These are phyloP conservation scores for Penicillium occitanis DNA, from an alignment of 2,329 filamentous ascomycete species.

Conservation along the genomic window DNA sequence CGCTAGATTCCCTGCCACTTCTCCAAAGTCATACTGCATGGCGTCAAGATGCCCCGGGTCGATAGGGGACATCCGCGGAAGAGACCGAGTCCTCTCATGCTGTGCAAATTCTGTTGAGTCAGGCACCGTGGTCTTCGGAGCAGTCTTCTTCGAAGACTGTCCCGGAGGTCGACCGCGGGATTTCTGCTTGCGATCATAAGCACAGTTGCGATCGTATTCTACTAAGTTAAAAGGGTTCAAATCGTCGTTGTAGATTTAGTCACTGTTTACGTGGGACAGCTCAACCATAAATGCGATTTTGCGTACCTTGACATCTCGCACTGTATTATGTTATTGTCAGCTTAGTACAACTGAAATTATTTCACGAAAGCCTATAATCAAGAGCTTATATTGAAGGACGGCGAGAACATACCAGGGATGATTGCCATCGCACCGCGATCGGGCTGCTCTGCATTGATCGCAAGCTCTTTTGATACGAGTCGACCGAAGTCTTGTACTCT, in stretches of 20 bases:
- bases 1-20: background rate
- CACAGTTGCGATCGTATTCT: constrained; percentile 7
- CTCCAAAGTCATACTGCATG: background rate
- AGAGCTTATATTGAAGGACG: background rate
- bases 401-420: background rate
- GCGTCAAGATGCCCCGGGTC: background rate
- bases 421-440: constrained; percentile 1
- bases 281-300: background rate
- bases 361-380: background rate
- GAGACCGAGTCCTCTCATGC: background rate
- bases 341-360: background rate
- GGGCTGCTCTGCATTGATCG: constrained; percentile 7
- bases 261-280: background rate
- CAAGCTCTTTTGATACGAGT: constrained; percentile 3
- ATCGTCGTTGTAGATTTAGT: background rate
- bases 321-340: background rate
- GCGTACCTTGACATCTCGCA: background rate
- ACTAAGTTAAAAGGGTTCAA: background rate
- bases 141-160: background rate
- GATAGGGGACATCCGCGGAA: background rate
- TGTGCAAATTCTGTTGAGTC: background rate
- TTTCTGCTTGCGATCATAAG: constrained; percentile 12
- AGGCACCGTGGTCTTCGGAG: background rate
- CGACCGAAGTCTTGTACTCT: background rate
- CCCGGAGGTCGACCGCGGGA: background rate